Percentiles rank a stretch among this genome's conserved stretches.
These are phyloP conservation scores for Diplodia scrobiculata DNA, from an alignment of 2,329 filamentous ascomycete genomes.

Conservation along the genomic window DNA sequence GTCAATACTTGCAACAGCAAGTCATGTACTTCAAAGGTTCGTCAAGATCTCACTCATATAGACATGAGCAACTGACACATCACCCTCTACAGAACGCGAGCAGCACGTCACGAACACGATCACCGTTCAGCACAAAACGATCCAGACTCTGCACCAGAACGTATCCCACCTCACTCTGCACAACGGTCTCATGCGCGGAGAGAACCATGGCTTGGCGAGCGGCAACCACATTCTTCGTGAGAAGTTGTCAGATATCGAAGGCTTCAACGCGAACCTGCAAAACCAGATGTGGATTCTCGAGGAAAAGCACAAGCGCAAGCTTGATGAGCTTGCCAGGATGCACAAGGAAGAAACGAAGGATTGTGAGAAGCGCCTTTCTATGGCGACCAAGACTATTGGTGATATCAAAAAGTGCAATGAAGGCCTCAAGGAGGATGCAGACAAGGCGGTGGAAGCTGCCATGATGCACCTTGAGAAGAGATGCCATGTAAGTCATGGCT, in stretches of 20 bases:
- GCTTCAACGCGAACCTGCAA: not conserved
- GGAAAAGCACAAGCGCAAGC: not conserved
- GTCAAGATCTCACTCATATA: too few relatives aligned
- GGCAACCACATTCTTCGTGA: not conserved
- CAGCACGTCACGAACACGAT: not conserved
- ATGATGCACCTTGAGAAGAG: not conserved
- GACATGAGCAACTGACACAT: not conserved
- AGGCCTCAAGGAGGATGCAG: not conserved
- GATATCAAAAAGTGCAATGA: not conserved
- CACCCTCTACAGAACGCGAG: not conserved
- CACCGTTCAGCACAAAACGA: not conserved
- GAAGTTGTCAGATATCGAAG: not conserved
- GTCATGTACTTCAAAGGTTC: not conserved
- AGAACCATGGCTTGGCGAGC: not conserved
- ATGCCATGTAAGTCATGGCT: constrained; percentile 4
- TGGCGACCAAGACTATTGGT: not conserved
- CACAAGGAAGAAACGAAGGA: not conserved
- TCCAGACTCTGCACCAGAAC: not conserved
- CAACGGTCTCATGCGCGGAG: constrained; percentile 9
- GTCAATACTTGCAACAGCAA: not conserved
- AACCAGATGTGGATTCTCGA: not conserved
- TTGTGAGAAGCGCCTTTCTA: not conserved
- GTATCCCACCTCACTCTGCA: constrained; percentile 3
- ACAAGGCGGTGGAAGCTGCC: not conserved
- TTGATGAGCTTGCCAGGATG: not conserved